Evolutionary conservation across 2,329 filamentous ascomycete genomes (phyloP), one percentile per base, ranked within the genome.

Genomic region (Fusarium luffae): DNA sequence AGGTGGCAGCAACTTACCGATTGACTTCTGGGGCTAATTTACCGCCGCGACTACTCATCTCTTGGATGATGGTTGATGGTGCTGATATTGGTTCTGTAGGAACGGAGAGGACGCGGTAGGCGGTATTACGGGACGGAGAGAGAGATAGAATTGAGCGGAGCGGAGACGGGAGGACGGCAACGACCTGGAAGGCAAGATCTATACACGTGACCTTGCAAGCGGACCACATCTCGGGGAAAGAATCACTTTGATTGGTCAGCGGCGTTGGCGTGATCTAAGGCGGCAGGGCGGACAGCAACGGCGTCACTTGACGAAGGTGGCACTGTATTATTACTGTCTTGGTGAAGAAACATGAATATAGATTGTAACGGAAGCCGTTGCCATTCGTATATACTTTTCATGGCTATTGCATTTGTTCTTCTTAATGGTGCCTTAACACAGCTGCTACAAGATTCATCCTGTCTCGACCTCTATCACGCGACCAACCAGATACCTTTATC

Each of bases 1-100:
- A 44, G 48, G 16, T 25, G 18, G 42, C 44, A 63, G 70, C 54
- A 63, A 77, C 76, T 77, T 68, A 97, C 94, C 94, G 92, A 88
- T 98, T 98, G 86, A 98, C 94, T 92, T 99, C 96, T 85, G 96
- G 94, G 86, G 94, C 94, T 88, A 98, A 92, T 90, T 98, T 98
- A 85, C 91, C 92, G 86, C 90, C 90, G 86, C 93, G 92, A 93
- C 91, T 97, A 93, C 91, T 97, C 93, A 97, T 97, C 90, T 90
- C 92, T 94, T 89, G 87, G 79, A 78, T 80, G 78, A 77, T 79
- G 75, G 65, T 74, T 63, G 69, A 64, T 76, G 70, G 66, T 69
- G 69, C 74, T 77, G 74, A 74, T 75, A 70, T 69, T 72, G 74
- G 76, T 72, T 77, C 73, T 75, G 69, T 72, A 73, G 71, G 69